These are phyloP conservation scores for Vitis rupestris DNA, from an alignment of 164 flowering plant genomes.

Conservation along the genomic window DNA sequence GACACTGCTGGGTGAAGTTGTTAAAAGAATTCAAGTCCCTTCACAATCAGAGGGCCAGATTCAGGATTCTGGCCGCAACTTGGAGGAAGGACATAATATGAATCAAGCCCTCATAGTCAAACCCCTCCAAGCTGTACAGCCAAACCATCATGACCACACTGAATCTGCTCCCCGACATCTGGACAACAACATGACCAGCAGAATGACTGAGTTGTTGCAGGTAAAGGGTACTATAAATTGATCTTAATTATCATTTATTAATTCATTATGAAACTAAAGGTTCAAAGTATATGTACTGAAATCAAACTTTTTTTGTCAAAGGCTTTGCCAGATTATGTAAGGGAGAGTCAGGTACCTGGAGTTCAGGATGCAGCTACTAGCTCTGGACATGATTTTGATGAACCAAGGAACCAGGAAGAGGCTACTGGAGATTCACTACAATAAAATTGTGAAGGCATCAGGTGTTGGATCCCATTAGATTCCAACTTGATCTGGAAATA, in stretches of 20 bases:
- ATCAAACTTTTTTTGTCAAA: neutral
- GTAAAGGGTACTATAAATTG: slow-evolving; percentile 20
- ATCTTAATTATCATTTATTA: neutral
- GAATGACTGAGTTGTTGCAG: slow-evolving; percentile 53
- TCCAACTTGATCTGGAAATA: neutral
- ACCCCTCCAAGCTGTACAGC: slow-evolving; percentile 35
- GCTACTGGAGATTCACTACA: too few species aligned
- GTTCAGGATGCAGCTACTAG: neutral
- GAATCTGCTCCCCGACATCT: slow-evolving; percentile 9
- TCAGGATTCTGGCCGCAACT: slow-evolving; percentile 5
- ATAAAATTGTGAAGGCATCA: neutral
- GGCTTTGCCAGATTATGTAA: slow-evolving; percentile 32
- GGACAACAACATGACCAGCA: slow-evolving; percentile 29
- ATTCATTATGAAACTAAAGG: neutral
- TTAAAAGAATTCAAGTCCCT: slow-evolving; percentile 24
- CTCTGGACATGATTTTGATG: neutral
- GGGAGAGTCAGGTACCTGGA: slow-evolving; percentile 11
- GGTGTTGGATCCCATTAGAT: slow-evolving; percentile 1
- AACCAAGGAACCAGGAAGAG: neutral
- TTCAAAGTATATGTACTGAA: neutral
- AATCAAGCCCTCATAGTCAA: slow-evolving; percentile 28
- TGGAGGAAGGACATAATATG: slow-evolving; percentile 3
- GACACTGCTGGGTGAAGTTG: slow-evolving; percentile 28
- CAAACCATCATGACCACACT: slow-evolving; percentile 9
- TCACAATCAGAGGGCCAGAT: slow-evolving; percentile 10